phyloP scores from a whole-genome alignment of 768 basidiomycete species.

The Russula olivacea region DNA sequence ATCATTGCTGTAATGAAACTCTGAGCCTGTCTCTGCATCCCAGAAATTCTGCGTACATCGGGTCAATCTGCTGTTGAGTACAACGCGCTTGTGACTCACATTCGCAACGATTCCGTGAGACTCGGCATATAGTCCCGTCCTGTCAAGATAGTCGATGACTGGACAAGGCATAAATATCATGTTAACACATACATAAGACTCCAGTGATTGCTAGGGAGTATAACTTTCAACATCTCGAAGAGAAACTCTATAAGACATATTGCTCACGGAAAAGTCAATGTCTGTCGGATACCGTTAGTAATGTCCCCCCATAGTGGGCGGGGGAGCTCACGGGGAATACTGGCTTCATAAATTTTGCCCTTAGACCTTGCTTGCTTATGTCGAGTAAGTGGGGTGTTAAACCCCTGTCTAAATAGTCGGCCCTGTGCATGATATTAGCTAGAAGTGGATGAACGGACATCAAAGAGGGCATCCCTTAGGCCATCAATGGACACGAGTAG shows the following conservation, averaged over 20 bases:
- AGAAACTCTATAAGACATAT: background rate
- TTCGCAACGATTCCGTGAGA: conserved; percentile 91
- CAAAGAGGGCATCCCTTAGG: conserved; percentile 41
- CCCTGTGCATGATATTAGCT: conserved; percentile 38
- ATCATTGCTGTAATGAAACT: conserved; percentile 67
- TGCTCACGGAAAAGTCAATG: conserved; percentile 84
- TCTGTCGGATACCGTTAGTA: conserved; percentile 40
- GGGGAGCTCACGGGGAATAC: conserved; percentile 65
- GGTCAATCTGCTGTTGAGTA: background rate
- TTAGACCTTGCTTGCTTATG: conserved; percentile 75
- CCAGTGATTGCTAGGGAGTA: conserved; percentile 74
- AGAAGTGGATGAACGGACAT: background rate
- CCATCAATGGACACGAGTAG: conserved; percentile 86
- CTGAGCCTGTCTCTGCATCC: conserved; percentile 57
- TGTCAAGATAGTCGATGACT: conserved; percentile 29
- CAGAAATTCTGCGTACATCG: conserved; percentile 68
- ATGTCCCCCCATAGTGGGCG: background rate
- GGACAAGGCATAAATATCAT: background rate
- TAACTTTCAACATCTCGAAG: background rate
- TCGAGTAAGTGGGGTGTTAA: conserved; percentile 78
- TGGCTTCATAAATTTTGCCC: conserved; percentile 84
- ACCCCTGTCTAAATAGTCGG: conserved; percentile 82
- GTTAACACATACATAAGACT: conserved; percentile 56
- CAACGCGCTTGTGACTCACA: conserved; percentile 37
- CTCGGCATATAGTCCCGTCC: conserved; percentile 87